These are phyloP conservation scores for Bruguiera sexangula DNA, from an alignment of 345 rosid species.

Conservation along the genomic window DNA sequence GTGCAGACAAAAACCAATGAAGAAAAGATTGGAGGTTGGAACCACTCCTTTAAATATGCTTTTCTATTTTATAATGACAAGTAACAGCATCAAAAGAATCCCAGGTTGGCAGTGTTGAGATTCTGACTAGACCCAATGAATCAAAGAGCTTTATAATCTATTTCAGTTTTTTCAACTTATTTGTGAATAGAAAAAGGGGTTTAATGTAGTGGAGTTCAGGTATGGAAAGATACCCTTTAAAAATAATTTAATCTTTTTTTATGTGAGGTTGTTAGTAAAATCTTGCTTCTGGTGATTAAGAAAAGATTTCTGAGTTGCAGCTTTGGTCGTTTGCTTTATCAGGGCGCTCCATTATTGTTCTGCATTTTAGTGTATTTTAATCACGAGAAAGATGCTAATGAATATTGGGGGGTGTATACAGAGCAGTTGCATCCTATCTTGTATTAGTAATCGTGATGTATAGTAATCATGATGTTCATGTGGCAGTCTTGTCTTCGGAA, in stretches of 20 bases:
- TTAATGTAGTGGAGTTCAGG: constrained; percentile 46
- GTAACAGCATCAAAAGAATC: constrained; percentile 45
- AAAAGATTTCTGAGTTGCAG: constrained; percentile 32
- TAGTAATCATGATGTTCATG: constrained; percentile 15
- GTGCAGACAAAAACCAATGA: constrained; percentile 21
- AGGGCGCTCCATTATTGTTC: constrained; percentile 46
- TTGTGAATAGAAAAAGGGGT: constrained; percentile 9
- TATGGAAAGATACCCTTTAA: constrained; percentile 41
- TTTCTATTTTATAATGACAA: not conserved
- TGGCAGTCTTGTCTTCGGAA: constrained; percentile 38
- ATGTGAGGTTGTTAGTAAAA: constrained; percentile 26
- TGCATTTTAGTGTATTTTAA: constrained; percentile 27
- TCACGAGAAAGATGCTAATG: constrained; percentile 42
- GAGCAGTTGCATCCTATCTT: constrained; percentile 15
- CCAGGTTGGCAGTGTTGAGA: constrained; percentile 61
- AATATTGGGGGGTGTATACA: constrained; percentile 32
- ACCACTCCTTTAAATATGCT: constrained; percentile 24
- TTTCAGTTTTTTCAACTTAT: constrained; percentile 13
- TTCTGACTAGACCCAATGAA: constrained; percentile 58
- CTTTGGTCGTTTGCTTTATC: constrained; percentile 24
- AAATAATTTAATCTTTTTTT: constrained; percentile 16
- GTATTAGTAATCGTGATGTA: constrained; percentile 1
- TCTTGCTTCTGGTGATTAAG: constrained; percentile 29
- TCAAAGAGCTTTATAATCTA: constrained; percentile 28
- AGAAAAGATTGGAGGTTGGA: constrained; percentile 32